phyloP scores from a whole-genome alignment of 352 stramenopile genomes.

The Blastocystis sp. region DNA sequence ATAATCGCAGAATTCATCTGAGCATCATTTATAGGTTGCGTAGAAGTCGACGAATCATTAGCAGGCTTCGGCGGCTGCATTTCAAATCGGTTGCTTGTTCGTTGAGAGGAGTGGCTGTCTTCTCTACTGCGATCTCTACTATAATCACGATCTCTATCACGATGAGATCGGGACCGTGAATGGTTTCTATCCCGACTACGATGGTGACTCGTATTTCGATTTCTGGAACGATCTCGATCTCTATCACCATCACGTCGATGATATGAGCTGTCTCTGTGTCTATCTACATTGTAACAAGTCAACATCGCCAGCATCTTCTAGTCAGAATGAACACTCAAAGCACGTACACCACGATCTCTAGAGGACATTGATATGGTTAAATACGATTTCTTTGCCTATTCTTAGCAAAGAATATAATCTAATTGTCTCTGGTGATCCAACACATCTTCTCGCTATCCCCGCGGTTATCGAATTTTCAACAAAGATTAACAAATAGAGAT shows the following conservation, averaged over 20 bases:
- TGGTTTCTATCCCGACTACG: background rate
- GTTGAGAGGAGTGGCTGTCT: background rate
- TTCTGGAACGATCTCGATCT: background rate
- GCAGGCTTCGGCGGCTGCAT: background rate
- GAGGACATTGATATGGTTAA: background rate
- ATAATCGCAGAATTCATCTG: constrained; percentile 9
- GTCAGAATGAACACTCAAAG: background rate
- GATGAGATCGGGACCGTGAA: background rate
- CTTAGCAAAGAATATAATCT: background rate
- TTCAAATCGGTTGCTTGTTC: background rate
- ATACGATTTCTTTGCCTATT: background rate
- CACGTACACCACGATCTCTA: constrained; percentile 14
- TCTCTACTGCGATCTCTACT: constrained; percentile 5
- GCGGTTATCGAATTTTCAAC: background rate
- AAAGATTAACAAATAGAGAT: constrained; percentile 5
- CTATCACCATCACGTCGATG: background rate
- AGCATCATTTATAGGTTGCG: background rate
- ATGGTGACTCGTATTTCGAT: background rate
- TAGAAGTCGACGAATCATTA: background rate
- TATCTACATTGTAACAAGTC: background rate
- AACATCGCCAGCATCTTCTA: background rate
- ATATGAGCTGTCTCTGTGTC: background rate
- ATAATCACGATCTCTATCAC: background rate
- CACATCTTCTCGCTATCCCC: background rate
- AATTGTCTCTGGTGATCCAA: background rate